These are phyloP conservation scores for Starmera quercuum DNA, from an alignment of 805 yeast genomes.

Conservation along the genomic window DNA sequence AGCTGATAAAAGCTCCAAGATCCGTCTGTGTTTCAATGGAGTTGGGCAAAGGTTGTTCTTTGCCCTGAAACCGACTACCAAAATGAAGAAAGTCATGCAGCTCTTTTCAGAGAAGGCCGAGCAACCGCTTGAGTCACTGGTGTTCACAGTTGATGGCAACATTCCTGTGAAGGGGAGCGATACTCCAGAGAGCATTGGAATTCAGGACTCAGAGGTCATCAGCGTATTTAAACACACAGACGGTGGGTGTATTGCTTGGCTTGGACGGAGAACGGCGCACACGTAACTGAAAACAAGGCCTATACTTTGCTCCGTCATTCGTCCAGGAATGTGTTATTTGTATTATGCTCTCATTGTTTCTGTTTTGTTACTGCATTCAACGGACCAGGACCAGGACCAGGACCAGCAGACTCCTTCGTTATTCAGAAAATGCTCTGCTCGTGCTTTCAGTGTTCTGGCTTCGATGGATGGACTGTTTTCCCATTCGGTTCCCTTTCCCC, in stretches of 20 bases:
- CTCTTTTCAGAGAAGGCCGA: constrained; percentile 7
- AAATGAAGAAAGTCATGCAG: constrained; percentile 9
- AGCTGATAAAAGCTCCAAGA: constrained; percentile 2
- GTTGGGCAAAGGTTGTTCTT: constrained; percentile 9
- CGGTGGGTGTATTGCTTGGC: constrained; percentile 6
- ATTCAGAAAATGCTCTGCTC: no score
- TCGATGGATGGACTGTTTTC: no score
- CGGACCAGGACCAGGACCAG: no score
- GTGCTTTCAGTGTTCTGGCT: no score
- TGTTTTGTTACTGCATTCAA: no score
- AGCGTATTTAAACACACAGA: constrained; percentile 5
- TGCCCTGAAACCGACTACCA: constrained; percentile 7
- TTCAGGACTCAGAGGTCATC: constrained; percentile 8
- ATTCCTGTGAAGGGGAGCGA: background rate
- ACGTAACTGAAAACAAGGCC: no score
- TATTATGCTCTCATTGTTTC: no score
- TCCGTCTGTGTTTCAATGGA: constrained; percentile 12
- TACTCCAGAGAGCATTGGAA: constrained; percentile 7
- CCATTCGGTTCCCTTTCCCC: no score
- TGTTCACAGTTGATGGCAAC: constrained; percentile 6
- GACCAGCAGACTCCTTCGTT: no score
- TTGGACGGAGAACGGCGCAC: no score
- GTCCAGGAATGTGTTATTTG: no score
- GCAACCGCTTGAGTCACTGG: constrained; percentile 1
- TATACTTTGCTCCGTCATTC: no score